Base-by-base conservation (phyloP, 2,329 filamentous ascomycete species). In the Aspergillus uvarum region DNA sequence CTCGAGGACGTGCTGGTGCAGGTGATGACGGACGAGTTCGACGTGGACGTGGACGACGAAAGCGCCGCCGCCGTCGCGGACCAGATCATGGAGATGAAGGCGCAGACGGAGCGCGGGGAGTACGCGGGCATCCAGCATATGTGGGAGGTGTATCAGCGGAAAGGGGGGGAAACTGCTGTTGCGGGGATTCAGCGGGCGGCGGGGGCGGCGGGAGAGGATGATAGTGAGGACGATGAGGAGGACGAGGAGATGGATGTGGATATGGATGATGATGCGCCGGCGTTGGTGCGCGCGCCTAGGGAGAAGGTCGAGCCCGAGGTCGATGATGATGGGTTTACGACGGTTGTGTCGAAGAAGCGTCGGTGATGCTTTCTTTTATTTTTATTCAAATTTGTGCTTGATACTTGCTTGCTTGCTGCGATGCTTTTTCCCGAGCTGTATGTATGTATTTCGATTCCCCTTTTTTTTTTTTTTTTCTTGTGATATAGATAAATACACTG, bases 1-100 rank as follows among this genome's bases (percentile, higher is more conserved):
- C 81, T 97, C 48, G 94, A 98, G 80, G 84, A 89, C 47, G 87
- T 96, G 54, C 81, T 98, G 51, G 81, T 96, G 51, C 91, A 97
- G 70, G 88, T 96, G 62, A 95, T 98, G 89, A 85, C 90, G 63
- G 95, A 98, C 79, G 95, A 99, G 77, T 99, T 98, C 71, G 92
- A 96, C 70, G 89, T 95, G 58, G 89, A 91, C 59, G 86, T 97
- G 29, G 95, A 98, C 70, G 95, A 99, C 75, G 93, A 92, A 68
- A 94, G 89, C 51, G 90, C 88, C 35, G 87, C 84, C 56, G 85
- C 88, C 58, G 85, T 96, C 6, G 92, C 92, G 10, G 80, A 82
- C 60, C 82, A 87, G 68, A 90, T 98, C 60, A 78, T 96, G 74
- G 81, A 82, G 55, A 78, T 94, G 64, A 82, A 87, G 68, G 80